Evolutionary conservation across 225 moss, liverwort and hornwort species (phyloP), one percentile per base, ranked within the genome.

Genomic region (Asterella californica): DNA sequence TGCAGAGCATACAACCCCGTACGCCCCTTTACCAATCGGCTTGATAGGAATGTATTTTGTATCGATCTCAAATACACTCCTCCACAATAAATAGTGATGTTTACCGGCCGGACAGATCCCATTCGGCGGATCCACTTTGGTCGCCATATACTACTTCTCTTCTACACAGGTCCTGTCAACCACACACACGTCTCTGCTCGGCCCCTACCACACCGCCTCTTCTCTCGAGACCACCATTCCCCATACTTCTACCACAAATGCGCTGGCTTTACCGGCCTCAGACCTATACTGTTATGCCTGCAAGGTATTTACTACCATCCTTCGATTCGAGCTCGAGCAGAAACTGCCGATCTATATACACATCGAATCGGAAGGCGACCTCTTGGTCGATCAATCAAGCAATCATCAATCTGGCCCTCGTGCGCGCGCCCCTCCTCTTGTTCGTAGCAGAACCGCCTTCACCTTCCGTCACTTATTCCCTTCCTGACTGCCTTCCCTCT

Each of bases 11-110:
- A 99, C 97, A 52, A 99, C 97, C 9, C 97, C 97, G 19, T 99
- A 99, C 15, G 97, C 97, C 29, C 97, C 97, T 83, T 99, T 99
- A 15, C 97, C 97, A 73, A 99, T 90, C 47, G 94, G 94, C 90
- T 99, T 99, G 83, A 95, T 95, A 36, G 97, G 97, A 72, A 91
- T 83, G 81, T 94, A 99, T 85, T 99, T 99, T 17, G 90, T 92
- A 70, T 99, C 97, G 70, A 99, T 92, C 91, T 99, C 97, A 50
- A 99, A 99, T 65, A 99, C 86, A 27, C 90, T 93, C 60, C 97
- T 85, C 94, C 97, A 94, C 42, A 99, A 83, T 89, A 95, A 86
- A 81, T 93, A 99, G 86, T 95, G 94, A 79, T 99, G 97, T 76
- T 99, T 99, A 59, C 93, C 97, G 0, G 90, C 86, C 10, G 93